Conservation (phyloP, 129 eudicot species). For the Sambucus nigra region DNA sequence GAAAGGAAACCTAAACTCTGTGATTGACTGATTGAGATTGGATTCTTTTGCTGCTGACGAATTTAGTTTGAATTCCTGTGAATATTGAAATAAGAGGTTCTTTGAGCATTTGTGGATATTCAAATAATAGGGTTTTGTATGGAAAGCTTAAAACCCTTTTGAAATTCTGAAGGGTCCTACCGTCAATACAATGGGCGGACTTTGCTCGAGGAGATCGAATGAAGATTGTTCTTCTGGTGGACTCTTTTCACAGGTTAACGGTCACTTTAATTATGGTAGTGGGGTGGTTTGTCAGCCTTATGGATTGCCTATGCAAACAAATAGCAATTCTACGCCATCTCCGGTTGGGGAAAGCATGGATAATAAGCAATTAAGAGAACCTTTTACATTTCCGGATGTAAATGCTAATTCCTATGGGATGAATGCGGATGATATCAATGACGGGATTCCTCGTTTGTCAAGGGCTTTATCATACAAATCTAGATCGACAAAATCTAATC, state of each 20-base stretch:
- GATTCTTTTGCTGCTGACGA: background rate
- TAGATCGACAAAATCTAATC: slow-evolving; percentile 51
- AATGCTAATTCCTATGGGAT: slow-evolving; percentile 29
- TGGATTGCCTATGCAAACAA: slow-evolving; percentile 29
- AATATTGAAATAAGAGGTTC: background rate
- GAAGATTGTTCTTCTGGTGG: slow-evolving; percentile 36
- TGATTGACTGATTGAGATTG: background rate
- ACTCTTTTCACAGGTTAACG: slow-evolving; percentile 45
- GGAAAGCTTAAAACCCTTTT: slow-evolving; percentile 19
- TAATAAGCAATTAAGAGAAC: slow-evolving; percentile 39
- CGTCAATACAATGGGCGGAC: slow-evolving; percentile 60
- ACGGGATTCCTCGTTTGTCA: slow-evolving; percentile 77
- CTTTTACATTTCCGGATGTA: slow-evolving; percentile 71
- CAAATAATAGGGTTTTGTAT: slow-evolving; percentile 11
- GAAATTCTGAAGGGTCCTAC: slow-evolving; percentile 1
- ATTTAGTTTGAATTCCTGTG: background rate
- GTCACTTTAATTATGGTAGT: slow-evolving; percentile 31
- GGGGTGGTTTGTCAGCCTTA: slow-evolving; percentile 42
- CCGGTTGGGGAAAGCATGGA: slow-evolving; percentile 26
- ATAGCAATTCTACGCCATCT: slow-evolving; percentile 18
- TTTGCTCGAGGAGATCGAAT: slow-evolving; percentile 78
- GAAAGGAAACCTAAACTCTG: background rate
- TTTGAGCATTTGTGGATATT: slow-evolving; percentile 5
- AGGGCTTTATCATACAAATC: slow-evolving; percentile 63
- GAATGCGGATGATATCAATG: slow-evolving; percentile 38